Conservation (phyloP, 169 alveolate species). For the Babesia bigemina region DNA sequence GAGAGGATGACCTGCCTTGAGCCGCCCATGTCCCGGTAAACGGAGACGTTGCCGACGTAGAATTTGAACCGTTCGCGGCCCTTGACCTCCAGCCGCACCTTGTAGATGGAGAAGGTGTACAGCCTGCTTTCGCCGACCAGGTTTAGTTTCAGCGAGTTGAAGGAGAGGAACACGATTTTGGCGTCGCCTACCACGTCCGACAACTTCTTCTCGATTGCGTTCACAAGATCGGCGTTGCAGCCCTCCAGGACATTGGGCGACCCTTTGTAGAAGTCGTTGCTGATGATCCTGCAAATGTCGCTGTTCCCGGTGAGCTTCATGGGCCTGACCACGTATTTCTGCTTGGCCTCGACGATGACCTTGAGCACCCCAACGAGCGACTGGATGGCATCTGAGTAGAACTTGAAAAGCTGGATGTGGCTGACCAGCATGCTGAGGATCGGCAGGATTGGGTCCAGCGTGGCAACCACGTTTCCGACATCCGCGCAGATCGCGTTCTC, state of each 20-base stretch:
- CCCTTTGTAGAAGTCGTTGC: slow-evolving; percentile 16
- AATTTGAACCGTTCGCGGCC: slow-evolving; percentile 18
- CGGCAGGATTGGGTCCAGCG: slow-evolving; percentile 5
- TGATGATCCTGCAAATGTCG: background rate
- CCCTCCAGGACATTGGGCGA: slow-evolving; percentile 11
- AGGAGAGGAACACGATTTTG: slow-evolving; percentile 5
- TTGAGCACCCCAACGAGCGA: background rate
- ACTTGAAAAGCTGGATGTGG: background rate
- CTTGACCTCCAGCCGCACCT: slow-evolving; percentile 11
- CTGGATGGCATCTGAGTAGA: background rate
- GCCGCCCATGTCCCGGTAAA: background rate
- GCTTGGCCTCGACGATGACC: background rate
- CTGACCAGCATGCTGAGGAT: background rate
- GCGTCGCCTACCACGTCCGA: background rate
- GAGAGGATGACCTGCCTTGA: background rate
- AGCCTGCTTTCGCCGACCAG: background rate
- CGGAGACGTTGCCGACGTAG: slow-evolving; percentile 6
- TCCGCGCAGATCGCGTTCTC: slow-evolving; percentile 5
- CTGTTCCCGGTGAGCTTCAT: background rate
- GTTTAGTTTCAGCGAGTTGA: background rate
- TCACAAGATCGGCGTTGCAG: slow-evolving; percentile 8
- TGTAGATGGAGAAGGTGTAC: slow-evolving; percentile 2
- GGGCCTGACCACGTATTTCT: background rate
- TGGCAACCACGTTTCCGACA: background rate
- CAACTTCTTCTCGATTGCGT: slow-evolving; percentile 19